These are phyloP conservation scores for Pichia sp. DNA, from an alignment of 1,139 yeast genomes.

Conservation along the genomic window DNA sequence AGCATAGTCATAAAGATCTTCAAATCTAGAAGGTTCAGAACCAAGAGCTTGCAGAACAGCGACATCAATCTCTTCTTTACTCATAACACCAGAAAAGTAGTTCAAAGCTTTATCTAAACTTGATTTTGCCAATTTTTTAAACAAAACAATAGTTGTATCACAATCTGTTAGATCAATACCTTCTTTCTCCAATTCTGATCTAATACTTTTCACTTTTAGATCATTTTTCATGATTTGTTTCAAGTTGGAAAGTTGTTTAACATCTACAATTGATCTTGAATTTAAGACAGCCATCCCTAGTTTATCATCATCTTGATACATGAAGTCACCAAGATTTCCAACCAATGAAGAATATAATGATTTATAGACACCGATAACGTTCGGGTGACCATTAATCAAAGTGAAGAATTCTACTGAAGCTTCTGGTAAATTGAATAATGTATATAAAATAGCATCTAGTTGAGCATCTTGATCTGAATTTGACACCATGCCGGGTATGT, in stretches of 20 bases:
- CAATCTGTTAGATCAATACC: conserved; percentile 33
- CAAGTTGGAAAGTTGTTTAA: conserved; percentile 15
- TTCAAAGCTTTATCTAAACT: conserved; percentile 54
- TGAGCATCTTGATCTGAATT: conserved; percentile 53
- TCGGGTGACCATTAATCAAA: conserved; percentile 38
- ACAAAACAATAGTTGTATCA: conserved; percentile 48
- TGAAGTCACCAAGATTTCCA: conserved; percentile 39
- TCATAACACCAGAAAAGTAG: conserved; percentile 46
- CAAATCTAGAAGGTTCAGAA: not conserved
- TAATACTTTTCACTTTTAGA: conserved; percentile 12
- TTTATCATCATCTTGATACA: conserved; percentile 52
- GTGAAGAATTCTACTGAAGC: conserved; percentile 50
- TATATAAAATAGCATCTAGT: conserved; percentile 50
- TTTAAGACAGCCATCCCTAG: conserved; percentile 39
- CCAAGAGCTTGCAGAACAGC: not conserved
- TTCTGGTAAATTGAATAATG: conserved; percentile 46
- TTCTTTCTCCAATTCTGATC: conserved; percentile 32
- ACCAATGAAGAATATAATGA: conserved; percentile 1
- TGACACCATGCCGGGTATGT: conserved; percentile 55
- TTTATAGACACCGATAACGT: conserved; percentile 28
- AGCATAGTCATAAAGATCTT: conserved; percentile 45
- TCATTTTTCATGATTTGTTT: not conserved
- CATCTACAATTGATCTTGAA: conserved; percentile 21
- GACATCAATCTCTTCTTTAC: not conserved
- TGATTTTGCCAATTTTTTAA: conserved; percentile 45